A percentile compares a stretch with the other conserved stretches of the same genome.
Conservation (phyloP, 2,329 filamentous ascomycete species). For the Dryadomyces quercus-mongolicae region DNA sequence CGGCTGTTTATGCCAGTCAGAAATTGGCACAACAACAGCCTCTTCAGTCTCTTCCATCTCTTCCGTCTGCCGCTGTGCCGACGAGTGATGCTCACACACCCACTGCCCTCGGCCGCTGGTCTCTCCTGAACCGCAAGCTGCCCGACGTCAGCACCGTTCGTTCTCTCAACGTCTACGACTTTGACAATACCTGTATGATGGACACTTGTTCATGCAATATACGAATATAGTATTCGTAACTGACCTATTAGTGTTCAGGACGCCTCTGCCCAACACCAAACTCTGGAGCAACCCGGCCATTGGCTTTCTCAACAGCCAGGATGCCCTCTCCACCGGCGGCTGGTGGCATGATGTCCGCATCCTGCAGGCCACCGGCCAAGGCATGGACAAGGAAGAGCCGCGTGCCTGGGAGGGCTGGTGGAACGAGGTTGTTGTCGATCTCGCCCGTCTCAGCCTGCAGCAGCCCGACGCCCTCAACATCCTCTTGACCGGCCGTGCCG, state of each 20-base stretch:
- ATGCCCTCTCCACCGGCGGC: conserved; percentile 69
- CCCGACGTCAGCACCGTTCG: conserved; percentile 56
- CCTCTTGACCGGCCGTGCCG: conserved; percentile 75
- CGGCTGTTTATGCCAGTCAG: conserved; percentile 6
- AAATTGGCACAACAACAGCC: background rate
- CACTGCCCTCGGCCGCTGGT: conserved; percentile 76
- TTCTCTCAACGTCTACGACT: conserved; percentile 87
- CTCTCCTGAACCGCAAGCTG: conserved; percentile 54
- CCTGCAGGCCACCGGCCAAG: conserved; percentile 74
- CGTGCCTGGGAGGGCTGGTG: conserved; percentile 88
- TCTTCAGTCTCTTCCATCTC: background rate
- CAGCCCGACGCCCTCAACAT: conserved; percentile 79
- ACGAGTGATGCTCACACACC: conserved; percentile 35
- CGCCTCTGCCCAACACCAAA: conserved; percentile 76
- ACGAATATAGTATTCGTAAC: background rate
- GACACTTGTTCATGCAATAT: background rate
- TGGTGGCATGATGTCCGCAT: conserved; percentile 96
- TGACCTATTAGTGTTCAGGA: conserved; percentile 65
- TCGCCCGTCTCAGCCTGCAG: conserved; percentile 68
- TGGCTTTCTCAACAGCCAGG: conserved; percentile 62
- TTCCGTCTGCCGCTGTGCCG: background rate
- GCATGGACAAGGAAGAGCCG: conserved; percentile 67
- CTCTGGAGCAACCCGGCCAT: conserved; percentile 75
- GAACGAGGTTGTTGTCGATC: conserved; percentile 80
- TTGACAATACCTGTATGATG: conserved; percentile 79